Conservation (phyloP, 2,329 filamentous ascomycete genomes). For the Trichophyton rubrum region DNA sequence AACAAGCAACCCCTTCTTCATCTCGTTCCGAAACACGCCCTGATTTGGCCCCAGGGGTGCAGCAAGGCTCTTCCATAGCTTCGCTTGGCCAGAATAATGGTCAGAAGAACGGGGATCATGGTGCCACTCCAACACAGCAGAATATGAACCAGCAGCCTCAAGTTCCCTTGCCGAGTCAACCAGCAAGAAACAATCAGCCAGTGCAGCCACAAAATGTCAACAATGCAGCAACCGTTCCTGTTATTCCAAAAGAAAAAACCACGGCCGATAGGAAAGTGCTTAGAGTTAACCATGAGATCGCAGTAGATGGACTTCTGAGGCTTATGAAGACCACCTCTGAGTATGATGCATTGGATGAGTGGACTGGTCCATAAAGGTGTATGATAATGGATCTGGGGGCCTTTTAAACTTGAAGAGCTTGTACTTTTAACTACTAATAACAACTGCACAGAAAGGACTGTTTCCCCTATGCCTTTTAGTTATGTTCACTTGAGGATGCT, state of each 20-base stretch:
- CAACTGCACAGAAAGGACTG: neutral
- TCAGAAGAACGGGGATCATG: neutral
- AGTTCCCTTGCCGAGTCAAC: neutral
- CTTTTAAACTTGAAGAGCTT: neutral
- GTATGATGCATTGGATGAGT: constrained; percentile 15
- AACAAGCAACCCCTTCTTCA: neutral
- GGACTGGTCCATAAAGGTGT: neutral
- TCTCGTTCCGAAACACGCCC: neutral
- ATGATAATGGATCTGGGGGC: neutral
- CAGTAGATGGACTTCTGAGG: constrained; percentile 29
- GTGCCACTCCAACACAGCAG: neutral
- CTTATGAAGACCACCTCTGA: constrained; percentile 27
- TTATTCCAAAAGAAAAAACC: constrained; percentile 12
- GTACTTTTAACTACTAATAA: neutral
- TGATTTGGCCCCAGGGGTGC: neutral
- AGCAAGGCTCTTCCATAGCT: neutral
- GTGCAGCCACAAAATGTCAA: neutral
- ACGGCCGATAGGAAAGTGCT: constrained; percentile 13
- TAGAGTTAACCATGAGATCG: constrained; percentile 25
- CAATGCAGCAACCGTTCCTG: neutral
- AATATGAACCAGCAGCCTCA: neutral
- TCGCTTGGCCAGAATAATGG: neutral
- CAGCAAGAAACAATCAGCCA: neutral
- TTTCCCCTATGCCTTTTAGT: no score
- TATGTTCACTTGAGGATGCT: no score